Evolutionary conservation across 1,284 basidiomycete species (phyloP).

Genomic region (Cryptococcus deneoformans): DNA sequence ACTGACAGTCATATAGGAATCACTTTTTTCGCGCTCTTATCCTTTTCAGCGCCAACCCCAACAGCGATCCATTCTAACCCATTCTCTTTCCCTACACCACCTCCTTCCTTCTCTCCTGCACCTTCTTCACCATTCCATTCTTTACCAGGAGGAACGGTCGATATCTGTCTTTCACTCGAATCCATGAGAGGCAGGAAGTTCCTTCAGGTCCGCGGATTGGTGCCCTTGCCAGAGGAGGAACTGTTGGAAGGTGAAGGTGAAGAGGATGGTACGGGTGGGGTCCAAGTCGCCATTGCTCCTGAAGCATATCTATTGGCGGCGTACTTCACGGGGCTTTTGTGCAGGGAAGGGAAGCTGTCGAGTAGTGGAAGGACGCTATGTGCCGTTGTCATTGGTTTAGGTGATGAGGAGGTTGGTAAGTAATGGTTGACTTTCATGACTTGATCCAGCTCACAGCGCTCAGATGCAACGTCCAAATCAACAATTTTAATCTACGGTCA

Average conservation of each 20-base stretch:
- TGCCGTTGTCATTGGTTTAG: constrained; percentile 42
- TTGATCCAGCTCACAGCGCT: too few species aligned
- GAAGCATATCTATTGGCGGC: constrained; percentile 34
- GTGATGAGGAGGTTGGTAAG: constrained; percentile 40
- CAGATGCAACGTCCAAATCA: constrained; percentile 19
- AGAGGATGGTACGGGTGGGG: constrained; percentile 23
- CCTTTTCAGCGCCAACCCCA: constrained; percentile 24
- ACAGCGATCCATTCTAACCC: constrained; percentile 21
- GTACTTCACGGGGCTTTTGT: constrained; percentile 35
- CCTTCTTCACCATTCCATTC: constrained; percentile 25
- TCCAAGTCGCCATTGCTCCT: constrained; percentile 39
- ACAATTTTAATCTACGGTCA: constrained; percentile 40
- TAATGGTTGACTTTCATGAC: neutral
- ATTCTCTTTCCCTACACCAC: neutral
- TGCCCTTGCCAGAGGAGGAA: constrained; percentile 33
- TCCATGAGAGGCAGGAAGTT: constrained; percentile 45
- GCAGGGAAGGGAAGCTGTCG: constrained; percentile 18
- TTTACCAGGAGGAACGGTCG: constrained; percentile 31
- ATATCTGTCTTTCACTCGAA: constrained; percentile 49
- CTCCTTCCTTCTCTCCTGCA: neutral
- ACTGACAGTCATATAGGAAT: constrained; percentile 25
- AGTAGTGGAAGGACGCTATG: constrained; percentile 29
- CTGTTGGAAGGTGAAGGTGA: constrained; percentile 26
- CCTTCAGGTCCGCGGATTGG: constrained; percentile 37
- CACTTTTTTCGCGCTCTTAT: constrained; percentile 39